Percentiles rank a stretch among this genome's conserved stretches.
Conservation (phyloP, 805 yeast genomes). For the Blastobotrys robertii region DNA sequence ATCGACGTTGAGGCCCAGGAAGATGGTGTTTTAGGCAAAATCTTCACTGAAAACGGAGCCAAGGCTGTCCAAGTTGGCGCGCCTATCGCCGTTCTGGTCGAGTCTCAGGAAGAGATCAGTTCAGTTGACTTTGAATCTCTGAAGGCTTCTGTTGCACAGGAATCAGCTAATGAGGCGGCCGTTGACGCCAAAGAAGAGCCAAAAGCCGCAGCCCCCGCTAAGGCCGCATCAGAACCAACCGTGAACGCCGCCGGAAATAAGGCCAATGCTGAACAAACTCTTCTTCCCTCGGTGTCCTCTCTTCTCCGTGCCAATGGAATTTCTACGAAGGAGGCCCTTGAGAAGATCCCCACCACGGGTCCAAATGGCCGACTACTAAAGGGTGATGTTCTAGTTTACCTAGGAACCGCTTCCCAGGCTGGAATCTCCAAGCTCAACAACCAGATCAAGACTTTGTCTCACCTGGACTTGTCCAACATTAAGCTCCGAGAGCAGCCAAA, state of each 20-base stretch:
- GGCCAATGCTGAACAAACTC: slow-evolving; percentile 58
- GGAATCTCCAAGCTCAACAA: slow-evolving; percentile 45
- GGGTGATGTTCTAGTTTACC: slow-evolving; percentile 82
- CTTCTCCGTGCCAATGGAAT: slow-evolving; percentile 54
- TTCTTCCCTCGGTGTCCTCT: slow-evolving; percentile 71
- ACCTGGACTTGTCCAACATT: slow-evolving; percentile 67
- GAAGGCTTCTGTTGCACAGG: slow-evolving; percentile 11
- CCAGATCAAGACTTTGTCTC: slow-evolving; percentile 43
- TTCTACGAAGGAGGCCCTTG: slow-evolving; percentile 58
- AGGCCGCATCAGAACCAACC: slow-evolving; percentile 12
- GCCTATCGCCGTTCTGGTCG: slow-evolving; percentile 84
- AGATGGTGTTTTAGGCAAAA: slow-evolving; percentile 82
- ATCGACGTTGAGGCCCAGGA: slow-evolving; percentile 96
- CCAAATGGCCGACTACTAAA: slow-evolving; percentile 79
- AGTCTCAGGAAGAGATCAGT: slow-evolving; percentile 71
- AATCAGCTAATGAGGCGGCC: slow-evolving; percentile 9
- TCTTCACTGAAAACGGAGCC: slow-evolving; percentile 58
- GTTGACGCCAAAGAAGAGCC: slow-evolving; percentile 13
- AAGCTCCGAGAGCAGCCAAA: slow-evolving; percentile 13
- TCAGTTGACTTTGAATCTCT: slow-evolving; percentile 37
- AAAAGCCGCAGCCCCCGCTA: slow-evolving; percentile 7
- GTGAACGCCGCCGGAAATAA: slow-evolving; percentile 19
- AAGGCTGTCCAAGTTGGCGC: slow-evolving; percentile 76
- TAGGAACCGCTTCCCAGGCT: slow-evolving; percentile 60
- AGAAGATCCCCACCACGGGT: slow-evolving; percentile 73